Evolutionary conservation across 495 filamentous ascomycete species (phyloP).

Genomic region (Aspergillus mulundensis): DNA sequence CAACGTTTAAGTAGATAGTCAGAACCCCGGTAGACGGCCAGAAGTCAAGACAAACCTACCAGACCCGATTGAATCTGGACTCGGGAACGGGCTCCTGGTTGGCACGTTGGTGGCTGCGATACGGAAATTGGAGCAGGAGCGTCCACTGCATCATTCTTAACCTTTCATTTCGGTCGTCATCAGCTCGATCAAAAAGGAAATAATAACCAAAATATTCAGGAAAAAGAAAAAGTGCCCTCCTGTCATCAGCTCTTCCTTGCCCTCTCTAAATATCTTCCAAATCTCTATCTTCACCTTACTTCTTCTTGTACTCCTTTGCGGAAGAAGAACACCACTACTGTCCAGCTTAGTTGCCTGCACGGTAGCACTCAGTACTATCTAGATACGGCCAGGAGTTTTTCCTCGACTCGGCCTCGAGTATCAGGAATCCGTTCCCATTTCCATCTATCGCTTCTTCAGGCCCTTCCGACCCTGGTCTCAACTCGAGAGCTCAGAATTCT

Average conservation of each 20-base stretch:
- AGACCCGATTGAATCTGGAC: background rate
- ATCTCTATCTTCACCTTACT: background rate
- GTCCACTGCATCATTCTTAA: background rate
- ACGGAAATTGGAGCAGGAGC: conserved; percentile 1
- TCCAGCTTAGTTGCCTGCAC: no score
- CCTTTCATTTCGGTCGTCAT: background rate
- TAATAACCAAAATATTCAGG: background rate
- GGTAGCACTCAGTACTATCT: no score
- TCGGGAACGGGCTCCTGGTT: background rate
- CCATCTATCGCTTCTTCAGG: background rate
- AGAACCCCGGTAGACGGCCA: background rate
- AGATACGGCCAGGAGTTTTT: no score
- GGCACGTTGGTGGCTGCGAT: background rate
- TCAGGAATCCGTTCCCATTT: no score
- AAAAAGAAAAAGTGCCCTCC: background rate
- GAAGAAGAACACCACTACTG: no score
- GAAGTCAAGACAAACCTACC: background rate
- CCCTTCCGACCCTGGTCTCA: background rate
- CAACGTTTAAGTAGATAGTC: background rate
- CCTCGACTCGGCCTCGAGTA: no score
- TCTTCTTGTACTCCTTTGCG: background rate
- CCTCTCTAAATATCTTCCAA: background rate
- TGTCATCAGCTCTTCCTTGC: background rate
- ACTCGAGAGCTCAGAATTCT: background rate
- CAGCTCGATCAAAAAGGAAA: background rate